A percentile compares a stretch with the other conserved stretches of the same genome.
These are phyloP conservation scores for Pythium graminicola DNA, from an alignment of 352 stramenopile species.

Conservation along the genomic window DNA sequence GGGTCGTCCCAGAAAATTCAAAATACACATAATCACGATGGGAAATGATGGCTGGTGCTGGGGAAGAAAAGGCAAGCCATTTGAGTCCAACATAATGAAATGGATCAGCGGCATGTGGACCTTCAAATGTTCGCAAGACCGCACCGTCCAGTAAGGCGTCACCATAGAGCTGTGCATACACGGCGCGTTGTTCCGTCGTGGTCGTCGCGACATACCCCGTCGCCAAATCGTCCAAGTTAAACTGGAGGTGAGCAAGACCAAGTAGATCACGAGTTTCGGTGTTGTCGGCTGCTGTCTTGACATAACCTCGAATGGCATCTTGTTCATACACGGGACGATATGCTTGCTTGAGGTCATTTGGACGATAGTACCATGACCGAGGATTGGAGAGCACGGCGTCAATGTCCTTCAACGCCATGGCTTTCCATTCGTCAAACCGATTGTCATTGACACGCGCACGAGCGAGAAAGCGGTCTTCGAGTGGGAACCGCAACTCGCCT, in stretches of 20 bases:
- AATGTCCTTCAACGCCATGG: slow-evolving; percentile 18
- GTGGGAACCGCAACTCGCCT: slow-evolving; percentile 18
- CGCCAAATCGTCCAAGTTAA: slow-evolving; percentile 24
- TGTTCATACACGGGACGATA: slow-evolving; percentile 25
- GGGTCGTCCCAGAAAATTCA: slow-evolving; percentile 23
- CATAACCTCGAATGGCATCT: slow-evolving; percentile 24
- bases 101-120: slow-evolving; percentile 10
- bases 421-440: slow-evolving; percentile 25
- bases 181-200: slow-evolving; percentile 22
- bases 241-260: slow-evolving; percentile 18
- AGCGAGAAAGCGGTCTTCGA: slow-evolving; percentile 22
- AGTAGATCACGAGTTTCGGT: slow-evolving; percentile 17
- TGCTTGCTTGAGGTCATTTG: slow-evolving; percentile 21
- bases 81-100: slow-evolving; percentile 29
- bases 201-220: slow-evolving; percentile 23
- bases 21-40: slow-evolving; percentile 25
- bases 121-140: slow-evolving; percentile 14
- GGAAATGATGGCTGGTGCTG: slow-evolving; percentile 12
- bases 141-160: slow-evolving; percentile 20
- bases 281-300: slow-evolving; percentile 5
- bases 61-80: slow-evolving; percentile 23
- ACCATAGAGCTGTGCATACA: slow-evolving; percentile 26
- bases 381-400: slow-evolving; percentile 19
- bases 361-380: slow-evolving; percentile 27
- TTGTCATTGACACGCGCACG: slow-evolving; percentile 21